Base-by-base conservation (phyloP, 306 rosid species). In the Cicer bijugum region DNA sequence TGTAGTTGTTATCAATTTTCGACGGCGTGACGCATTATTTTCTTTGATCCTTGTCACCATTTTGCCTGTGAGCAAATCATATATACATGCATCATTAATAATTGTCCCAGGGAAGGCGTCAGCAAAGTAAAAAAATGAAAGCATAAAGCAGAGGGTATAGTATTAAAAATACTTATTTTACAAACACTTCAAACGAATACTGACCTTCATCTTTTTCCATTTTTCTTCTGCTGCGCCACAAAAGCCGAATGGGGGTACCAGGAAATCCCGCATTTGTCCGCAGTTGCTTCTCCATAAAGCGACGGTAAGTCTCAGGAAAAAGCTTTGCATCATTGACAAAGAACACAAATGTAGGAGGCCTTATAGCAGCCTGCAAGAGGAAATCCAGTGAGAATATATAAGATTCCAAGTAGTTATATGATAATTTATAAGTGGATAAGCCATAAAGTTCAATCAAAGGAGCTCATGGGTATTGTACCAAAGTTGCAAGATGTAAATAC, bases 321-420 rank as follows among this genome's bases (percentile, higher is more conserved):
- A 94, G 96, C 71, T 91, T 91, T 61, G 93, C 87, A 85, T 94
- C 98, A 77, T 94, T 91, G 51, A 94, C 97, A 77, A 94, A 94
- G 87, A 91, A 91, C 68, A 94, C 92, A 81, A 94, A 91, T 44
- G 98, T 91, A 19, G 97, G 98, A 10, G 98, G 97, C 82, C 98
- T 84, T 84, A 91, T 87, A 61, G 98, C 97, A 80, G 98, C 98
- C 98, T 94, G 92, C 70, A 80, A 74, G 62, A 66, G 67, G 62
- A 81, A 53, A 65, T 55, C 63, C 20, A 63, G 43, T 38, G 37
- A 65, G n/a, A 62, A n/a, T 11, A 61, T 15, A 68, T 6, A 19
- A 52, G 50, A 17, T 47, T 43, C 17, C 40, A 28, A 59, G 45
- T 42, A 62, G 68, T 20, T 16, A 58, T 66, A 15, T 15, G 20